A percentile compares a stretch with the other conserved stretches of the same genome.
Conservation (phyloP, 176 grass and related monocot species). For the Tillandsia leiboldiana region DNA sequence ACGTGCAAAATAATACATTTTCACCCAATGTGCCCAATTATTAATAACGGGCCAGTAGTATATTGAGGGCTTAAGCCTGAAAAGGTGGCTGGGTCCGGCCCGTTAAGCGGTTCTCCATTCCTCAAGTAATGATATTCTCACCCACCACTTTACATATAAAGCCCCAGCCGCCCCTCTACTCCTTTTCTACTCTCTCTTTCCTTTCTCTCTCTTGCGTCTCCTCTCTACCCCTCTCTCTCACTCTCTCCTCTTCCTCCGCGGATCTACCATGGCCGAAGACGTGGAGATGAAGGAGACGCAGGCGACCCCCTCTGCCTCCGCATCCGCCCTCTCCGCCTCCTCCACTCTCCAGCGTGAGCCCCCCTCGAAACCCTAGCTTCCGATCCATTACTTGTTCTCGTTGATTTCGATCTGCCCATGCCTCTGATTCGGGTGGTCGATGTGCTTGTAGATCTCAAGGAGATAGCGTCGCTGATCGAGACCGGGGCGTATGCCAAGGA, state of each 20-base stretch:
- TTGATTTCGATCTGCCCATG: not conserved
- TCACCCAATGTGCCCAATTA: too few relatives aligned
- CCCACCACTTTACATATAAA: too few relatives aligned
- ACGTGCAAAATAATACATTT: too few relatives aligned
- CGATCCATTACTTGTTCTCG: not conserved
- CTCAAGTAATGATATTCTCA: too few relatives aligned
- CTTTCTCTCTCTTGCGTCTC: not conserved
- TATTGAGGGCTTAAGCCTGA: too few relatives aligned
- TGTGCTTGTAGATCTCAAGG: conserved; percentile 64
- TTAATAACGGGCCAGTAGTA: too few relatives aligned
- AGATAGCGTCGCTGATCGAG: conserved; percentile 67
- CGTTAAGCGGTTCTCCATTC: too few relatives aligned
- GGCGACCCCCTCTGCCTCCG: conserved; percentile 9
- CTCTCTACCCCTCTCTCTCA: not conserved
- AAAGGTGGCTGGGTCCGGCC: too few relatives aligned
- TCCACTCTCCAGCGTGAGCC: conserved; percentile 19
- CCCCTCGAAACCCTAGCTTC: conserved; percentile 26
- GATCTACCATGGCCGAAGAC: conserved; percentile 4
- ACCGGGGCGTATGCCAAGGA: conserved; percentile 59
- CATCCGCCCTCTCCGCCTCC: not conserved
- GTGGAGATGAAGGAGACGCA: conserved; percentile 24
- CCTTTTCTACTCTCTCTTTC: conserved; percentile 11
- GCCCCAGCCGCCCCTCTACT: not conserved
- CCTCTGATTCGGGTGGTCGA: not conserved
- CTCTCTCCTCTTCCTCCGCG: not conserved